phyloP scores from a whole-genome alignment of 768 basidiomycete species.

The Pulveroboletus frians region DNA sequence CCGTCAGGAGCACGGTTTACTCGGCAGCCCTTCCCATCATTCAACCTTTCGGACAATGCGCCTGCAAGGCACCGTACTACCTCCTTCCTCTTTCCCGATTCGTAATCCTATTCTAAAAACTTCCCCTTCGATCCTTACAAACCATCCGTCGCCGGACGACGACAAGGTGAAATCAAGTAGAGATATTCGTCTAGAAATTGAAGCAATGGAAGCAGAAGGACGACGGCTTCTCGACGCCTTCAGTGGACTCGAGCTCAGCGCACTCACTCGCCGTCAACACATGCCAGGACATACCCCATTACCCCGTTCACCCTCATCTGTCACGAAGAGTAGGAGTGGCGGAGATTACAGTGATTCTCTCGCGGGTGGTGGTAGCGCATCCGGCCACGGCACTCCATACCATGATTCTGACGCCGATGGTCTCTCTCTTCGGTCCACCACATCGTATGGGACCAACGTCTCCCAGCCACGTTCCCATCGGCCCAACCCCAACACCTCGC shows the following conservation, averaged over 20 bases:
- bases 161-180: conserved; percentile 54
- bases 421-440: conserved; percentile 49
- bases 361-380: conserved; percentile 20
- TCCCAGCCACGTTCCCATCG: conserved; percentile 45
- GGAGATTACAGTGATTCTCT: conserved; percentile 26
- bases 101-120: conserved; percentile 34
- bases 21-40: conserved; percentile 30
- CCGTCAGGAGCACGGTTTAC: conserved; percentile 23
- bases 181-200: conserved; percentile 63
- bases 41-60: conserved; percentile 44
- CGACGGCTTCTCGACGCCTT: conserved; percentile 72
- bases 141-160: conserved; percentile 44
- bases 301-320: conserved; percentile 30
- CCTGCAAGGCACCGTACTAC: conserved; percentile 38
- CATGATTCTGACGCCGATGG: conserved; percentile 42
- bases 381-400: conserved; percentile 29
- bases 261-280: conserved; percentile 42
- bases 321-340: conserved; percentile 22
- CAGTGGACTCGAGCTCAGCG: conserved; percentile 69
- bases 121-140: conserved; percentile 28
- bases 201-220: conserved; percentile 65
- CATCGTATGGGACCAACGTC: conserved; percentile 45
- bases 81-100: conserved; percentile 53
- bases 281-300: conserved; percentile 16
- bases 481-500: conserved; percentile 35